phyloP scores from a whole-genome alignment of 2,329 filamentous ascomycete genomes.

The Penicillium sp. region DNA sequence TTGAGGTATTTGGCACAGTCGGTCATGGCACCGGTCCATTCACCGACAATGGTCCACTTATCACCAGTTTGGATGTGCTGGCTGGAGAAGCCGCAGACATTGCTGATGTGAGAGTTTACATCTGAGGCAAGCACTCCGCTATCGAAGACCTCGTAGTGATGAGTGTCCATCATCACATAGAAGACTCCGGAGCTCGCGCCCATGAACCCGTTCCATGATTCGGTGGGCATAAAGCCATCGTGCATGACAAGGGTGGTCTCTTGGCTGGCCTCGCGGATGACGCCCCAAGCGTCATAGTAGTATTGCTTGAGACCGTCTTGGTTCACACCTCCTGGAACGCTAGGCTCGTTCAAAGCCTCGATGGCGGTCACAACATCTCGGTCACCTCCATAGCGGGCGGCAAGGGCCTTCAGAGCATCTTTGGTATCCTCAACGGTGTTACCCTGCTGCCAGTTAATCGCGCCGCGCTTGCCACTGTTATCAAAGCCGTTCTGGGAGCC shows the following conservation, averaged over 20 bases:
- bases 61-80: constrained; percentile 55
- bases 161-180: constrained; percentile 65
- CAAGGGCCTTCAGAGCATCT: constrained; percentile 59
- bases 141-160: constrained; percentile 55
- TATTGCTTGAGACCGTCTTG: constrained; percentile 53
- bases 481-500: constrained; percentile 69
- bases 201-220: constrained; percentile 64
- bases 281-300: constrained; percentile 56
- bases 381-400: constrained; percentile 59
- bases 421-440: constrained; percentile 45
- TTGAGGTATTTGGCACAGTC: constrained; percentile 57
- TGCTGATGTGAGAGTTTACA: constrained; percentile 56
- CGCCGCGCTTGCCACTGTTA: constrained; percentile 58
- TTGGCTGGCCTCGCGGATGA: constrained; percentile 47
- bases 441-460: constrained; percentile 43
- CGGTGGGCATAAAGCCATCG: constrained; percentile 48
- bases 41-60: constrained; percentile 69
- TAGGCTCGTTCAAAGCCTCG: constrained; percentile 48
- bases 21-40: constrained; percentile 70
- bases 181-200: constrained; percentile 46
- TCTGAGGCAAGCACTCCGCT: constrained; percentile 38
- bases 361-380: constrained; percentile 61
- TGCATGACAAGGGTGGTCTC: constrained; percentile 59
- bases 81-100: constrained; percentile 57
- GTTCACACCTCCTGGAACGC: constrained; percentile 42